Base-by-base conservation (phyloP, 768 basidiomycete genomes). In the Steccherinum ochraceum region DNA sequence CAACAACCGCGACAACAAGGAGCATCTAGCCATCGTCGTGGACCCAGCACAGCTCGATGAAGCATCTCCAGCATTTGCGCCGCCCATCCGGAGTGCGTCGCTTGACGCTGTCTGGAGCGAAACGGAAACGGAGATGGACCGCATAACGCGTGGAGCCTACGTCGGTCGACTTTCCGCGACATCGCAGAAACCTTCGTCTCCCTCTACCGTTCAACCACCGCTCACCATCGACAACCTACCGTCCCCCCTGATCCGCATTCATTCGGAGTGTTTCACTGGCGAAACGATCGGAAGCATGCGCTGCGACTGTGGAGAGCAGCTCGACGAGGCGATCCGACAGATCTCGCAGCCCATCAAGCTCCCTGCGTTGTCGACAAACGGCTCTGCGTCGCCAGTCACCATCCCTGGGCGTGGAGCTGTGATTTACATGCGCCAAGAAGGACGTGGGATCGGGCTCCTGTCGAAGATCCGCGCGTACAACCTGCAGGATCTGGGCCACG, bases 401-500 rank as follows among this genome's bases (percentile, higher is more conserved):
- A 80, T 92, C 24, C 88, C 89, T 0, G 92, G 92, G 4, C 83
- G 94, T 5, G 96, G 96, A 16, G 93, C 86, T 3, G 86, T 98
- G 55, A 77, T 98, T 49, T 99, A 99, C 68, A 78, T 99, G 52
- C 86, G 95, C 12, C 96, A 99, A 67, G 96, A 99, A 66, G 96
- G 96, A 25, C 84, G 96, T 18, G 96, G 96, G 12, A 99, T 99
- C 59, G 96, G 96, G 0, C 73, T 99, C 2, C 71, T 97, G 30
- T 93, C 93, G 46, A 99, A 99, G 69, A 89, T 99, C 52, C 81
- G 89, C 26, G 96, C 96, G 12, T 99, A 99, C 72, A 99, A 99
- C 64, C 75, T 98, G 18, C 96, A 98, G 66, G 96, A 99, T 66
- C 72, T 99, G 46, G 96, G 96, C 0, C 91, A 97, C 63, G 96